phyloP scores from a whole-genome alignment of 495 filamentous ascomycete species.

The Alectoria sarmentosa region DNA sequence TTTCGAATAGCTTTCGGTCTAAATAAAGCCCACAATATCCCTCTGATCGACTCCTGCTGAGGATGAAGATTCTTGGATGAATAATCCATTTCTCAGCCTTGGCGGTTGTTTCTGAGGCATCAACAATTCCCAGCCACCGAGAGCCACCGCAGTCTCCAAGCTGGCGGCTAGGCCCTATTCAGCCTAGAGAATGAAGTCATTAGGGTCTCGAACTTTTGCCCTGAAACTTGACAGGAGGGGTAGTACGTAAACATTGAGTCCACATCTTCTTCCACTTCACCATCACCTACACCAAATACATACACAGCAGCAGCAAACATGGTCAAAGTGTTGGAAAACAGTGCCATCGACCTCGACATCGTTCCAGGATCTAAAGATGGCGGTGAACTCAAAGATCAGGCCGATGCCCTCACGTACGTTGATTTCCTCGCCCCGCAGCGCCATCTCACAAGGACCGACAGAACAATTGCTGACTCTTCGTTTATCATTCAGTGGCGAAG shows the following conservation, averaged over 20 bases:
- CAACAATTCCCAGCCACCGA: too few relatives aligned
- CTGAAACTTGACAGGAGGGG: slow-evolving; percentile 4
- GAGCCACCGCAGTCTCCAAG: too few relatives aligned
- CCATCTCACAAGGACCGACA: neutral
- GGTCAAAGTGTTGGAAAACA: slow-evolving; percentile 25
- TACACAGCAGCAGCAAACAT: neutral
- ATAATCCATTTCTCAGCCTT: too few relatives aligned
- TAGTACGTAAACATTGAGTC: neutral
- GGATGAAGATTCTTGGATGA: too few relatives aligned
- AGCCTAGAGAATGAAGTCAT: slow-evolving; percentile 1
- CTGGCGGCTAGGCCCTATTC: neutral
- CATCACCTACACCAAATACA: neutral
- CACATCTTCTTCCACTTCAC: neutral
- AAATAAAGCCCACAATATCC: too few relatives aligned
- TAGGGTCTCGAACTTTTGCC: neutral
- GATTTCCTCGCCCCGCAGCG: neutral
- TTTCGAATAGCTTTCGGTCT: too few relatives aligned
- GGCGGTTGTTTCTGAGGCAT: too few relatives aligned
- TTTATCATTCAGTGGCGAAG: neutral
- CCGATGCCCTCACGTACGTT: slow-evolving; percentile 16
- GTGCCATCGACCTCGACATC: slow-evolving; percentile 24
- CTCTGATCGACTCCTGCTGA: too few relatives aligned
- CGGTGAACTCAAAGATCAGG: slow-evolving; percentile 19
- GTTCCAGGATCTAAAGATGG: slow-evolving; percentile 16
- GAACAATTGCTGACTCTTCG: neutral